A percentile compares a stretch with the other conserved stretches of the same genome.
Conservation (phyloP, 345 rosid genomes). For the Camelina laxa region DNA sequence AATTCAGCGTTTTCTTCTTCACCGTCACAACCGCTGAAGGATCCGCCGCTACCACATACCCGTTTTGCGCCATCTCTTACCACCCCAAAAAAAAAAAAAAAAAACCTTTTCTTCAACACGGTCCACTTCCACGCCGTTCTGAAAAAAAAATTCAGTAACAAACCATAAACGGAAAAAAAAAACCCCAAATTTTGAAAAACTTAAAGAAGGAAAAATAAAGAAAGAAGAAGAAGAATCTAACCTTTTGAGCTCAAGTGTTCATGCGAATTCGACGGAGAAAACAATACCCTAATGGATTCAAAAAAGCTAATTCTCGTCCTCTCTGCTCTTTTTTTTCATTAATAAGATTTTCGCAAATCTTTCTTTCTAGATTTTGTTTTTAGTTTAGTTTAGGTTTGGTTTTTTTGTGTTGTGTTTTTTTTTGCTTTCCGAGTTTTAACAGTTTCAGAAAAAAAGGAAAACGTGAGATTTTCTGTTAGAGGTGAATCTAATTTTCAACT, state of each 20-base stretch:
- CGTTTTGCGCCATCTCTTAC: constrained; percentile 64
- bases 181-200: not conserved
- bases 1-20: constrained; percentile 89
- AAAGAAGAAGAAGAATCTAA: not conserved
- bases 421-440: constrained; percentile 7
- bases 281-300: constrained; percentile 8
- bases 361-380: constrained; percentile 14
- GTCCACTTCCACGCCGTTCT: constrained; percentile 38
- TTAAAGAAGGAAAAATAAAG: not conserved
- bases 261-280: constrained; percentile 36
- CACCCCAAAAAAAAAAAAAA: not conserved
- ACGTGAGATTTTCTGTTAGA: constrained; percentile 15
- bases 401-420: constrained; percentile 11
- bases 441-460: constrained; percentile 23
- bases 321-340: constrained; percentile 38
- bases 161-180: constrained; percentile 3
- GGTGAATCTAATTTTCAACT: constrained; percentile 1
- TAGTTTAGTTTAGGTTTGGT: not conserved
- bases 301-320: constrained; percentile 17
- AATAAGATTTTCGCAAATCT: constrained; percentile 30
- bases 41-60: constrained; percentile 73
- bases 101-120: constrained; percentile 11
- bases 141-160: not conserved
- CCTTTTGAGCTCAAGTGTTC: constrained; percentile 37
- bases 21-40: constrained; percentile 53